Conservation (phyloP, 768 basidiomycete species). For the Hebeloma cylindrosporum region DNA sequence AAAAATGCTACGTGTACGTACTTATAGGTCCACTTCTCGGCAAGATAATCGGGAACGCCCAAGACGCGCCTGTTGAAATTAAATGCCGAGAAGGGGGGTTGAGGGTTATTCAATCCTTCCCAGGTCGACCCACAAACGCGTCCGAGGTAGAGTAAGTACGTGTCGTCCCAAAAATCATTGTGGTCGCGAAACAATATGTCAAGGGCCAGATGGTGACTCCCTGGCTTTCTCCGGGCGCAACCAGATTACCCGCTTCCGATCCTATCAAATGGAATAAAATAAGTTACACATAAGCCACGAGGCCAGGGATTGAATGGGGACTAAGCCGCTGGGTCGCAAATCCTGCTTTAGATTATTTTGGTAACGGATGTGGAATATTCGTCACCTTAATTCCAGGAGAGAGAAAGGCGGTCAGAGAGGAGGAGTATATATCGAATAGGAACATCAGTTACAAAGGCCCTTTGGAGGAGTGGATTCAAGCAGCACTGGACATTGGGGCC, state of each 20-base stretch:
- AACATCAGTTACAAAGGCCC: no score
- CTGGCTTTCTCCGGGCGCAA: constrained; percentile 6
- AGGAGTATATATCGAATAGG: no score
- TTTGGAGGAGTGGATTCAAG: no score
- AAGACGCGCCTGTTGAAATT: constrained; percentile 5
- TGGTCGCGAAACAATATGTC: neutral
- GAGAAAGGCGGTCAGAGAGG: no score
- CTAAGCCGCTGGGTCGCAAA: no score
- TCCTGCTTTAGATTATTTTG: no score
- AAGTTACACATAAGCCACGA: constrained; percentile 18
- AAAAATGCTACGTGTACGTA: constrained; percentile 21
- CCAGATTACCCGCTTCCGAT: constrained; percentile 5
- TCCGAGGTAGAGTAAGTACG: neutral
- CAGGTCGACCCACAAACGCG: constrained; percentile 5
- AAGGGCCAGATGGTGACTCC: no score
- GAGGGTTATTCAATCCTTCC: constrained; percentile 8
- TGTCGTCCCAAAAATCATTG: no score
- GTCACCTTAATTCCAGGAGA: no score
- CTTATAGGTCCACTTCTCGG: constrained; percentile 25
- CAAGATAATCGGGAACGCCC: constrained; percentile 23
- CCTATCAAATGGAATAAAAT: constrained; percentile 19
- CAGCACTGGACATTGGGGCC: no score
- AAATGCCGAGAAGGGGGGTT: constrained; percentile 6
- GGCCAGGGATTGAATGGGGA: constrained; percentile 12
- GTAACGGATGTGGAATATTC: no score